Evolutionary conservation across 148 eudicot genomes (phyloP).

Genomic region (Cornus controversa): DNA sequence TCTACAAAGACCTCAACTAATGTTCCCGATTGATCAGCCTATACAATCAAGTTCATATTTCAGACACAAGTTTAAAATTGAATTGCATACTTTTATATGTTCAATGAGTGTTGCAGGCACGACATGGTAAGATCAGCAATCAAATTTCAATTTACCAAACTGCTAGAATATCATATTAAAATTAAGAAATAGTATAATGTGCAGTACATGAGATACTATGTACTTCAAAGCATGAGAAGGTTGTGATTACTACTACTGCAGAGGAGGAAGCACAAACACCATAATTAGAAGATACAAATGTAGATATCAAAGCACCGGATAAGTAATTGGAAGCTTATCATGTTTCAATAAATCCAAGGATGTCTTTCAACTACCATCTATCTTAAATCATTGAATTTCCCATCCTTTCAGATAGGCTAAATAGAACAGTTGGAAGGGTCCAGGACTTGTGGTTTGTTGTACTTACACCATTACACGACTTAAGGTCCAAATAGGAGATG

Average conservation of each 20-base stretch:
- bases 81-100: background rate
- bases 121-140: background rate
- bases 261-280: background rate
- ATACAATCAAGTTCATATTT: background rate
- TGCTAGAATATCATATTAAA: background rate
- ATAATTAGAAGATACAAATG: background rate
- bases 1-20: constrained; percentile 30
- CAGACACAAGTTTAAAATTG: background rate
- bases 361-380: too few relatives aligned
- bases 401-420: too few relatives aligned
- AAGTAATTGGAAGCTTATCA: too few relatives aligned
- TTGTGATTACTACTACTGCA: background rate
- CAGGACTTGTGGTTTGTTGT: too few relatives aligned
- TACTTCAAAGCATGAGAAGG: background rate
- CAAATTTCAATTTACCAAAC: background rate
- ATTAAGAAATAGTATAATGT: background rate
- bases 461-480: too few relatives aligned
- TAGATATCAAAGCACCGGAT: too few relatives aligned
- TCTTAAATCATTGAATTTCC: too few relatives aligned
- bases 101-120: background rate
- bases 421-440: too few relatives aligned
- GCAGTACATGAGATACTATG: background rate
- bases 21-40: constrained; percentile 42
- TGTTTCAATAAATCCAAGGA: too few relatives aligned
- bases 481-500: too few relatives aligned